Evolutionary conservation across 1,139 yeast genomes (phyloP), one percentile per base, ranked within the genome.

Genomic region (Oligophagozyma castellii): DNA sequence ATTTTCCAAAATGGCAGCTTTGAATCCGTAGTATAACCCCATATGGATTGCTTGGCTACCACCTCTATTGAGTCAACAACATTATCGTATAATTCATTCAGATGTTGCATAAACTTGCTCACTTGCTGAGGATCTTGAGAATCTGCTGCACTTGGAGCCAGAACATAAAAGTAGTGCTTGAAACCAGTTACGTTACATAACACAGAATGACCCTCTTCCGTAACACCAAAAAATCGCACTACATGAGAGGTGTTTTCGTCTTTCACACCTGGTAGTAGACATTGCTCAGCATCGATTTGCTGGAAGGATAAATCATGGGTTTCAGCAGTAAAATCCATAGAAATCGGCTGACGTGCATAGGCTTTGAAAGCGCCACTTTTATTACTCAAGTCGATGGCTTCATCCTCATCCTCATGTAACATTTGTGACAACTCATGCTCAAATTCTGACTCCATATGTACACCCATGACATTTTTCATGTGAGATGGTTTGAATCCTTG

Each of bases 221-320:
- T 84, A 19, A 92, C 83, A 33, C 99, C 99, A 53, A 86, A 92
- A 48, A 92, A 77, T 34, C 95, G 67, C 2, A 89, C 81, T 4
- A 68, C 63, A 1, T 76, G 66, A 15, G 70, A 65, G 3, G 55
- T 50, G 20, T 44, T 43, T 22, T 41, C 43, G 31, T 48, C 55
- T n/a, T 27, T 33, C 5, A 40, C 32, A 5, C 75, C 73, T 8
- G 70, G 65, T 8, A 67, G 56, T 16, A 55, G 50, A 5, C 78
- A 69, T 46, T 89, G 98, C 48, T 89, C 98, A 1, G 93, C 95
- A 54, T 92, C 98, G 43, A 92, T 63, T 48, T 89, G 98, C 53
- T 89, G 98, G 52, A 92, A 89, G 1, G 67, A 61, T 12, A 84
- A 64, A 40, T 78, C 83, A 14, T 55, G 45, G 1, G 54, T 49